These are phyloP conservation scores for Blastomyces parvus DNA, from an alignment of 2,329 filamentous ascomycete genomes.

Conservation along the genomic window DNA sequence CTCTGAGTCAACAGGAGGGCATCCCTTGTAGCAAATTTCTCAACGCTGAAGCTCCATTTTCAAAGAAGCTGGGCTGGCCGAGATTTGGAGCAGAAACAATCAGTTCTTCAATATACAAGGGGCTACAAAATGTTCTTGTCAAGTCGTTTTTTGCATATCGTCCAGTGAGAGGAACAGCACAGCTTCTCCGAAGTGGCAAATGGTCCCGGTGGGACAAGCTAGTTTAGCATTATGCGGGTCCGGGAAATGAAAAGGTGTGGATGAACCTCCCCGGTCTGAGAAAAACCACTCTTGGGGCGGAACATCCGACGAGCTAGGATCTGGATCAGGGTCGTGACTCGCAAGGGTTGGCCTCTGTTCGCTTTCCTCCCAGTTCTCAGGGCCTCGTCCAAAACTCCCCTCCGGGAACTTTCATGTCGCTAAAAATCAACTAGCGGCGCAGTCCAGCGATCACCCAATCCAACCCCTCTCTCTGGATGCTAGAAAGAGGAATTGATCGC, in stretches of 20 bases:
- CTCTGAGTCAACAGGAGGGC: no score
- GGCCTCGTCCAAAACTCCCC: no score
- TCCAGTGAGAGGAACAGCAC: background rate
- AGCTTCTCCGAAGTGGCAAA: background rate
- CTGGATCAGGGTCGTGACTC: background rate
- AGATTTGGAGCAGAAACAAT: background rate
- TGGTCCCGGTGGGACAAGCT: background rate
- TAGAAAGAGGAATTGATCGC: background rate
- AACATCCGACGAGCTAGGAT: background rate
- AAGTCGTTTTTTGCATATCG: no score
- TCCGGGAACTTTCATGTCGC: no score
- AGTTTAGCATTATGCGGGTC: background rate
- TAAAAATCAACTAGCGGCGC: background rate
- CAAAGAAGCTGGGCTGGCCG: background rate
- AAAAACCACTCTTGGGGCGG: background rate
- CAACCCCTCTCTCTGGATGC: background rate
- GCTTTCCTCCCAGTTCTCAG: background rate
- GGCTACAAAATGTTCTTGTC: background rate
- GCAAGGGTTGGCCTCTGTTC: background rate
- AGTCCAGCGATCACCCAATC: background rate
- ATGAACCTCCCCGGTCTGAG: background rate
- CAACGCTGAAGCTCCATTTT: background rate
- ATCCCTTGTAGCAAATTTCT: no score
- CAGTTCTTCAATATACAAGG: background rate
- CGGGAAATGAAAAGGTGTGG: background rate